Conservation (phyloP, 371 early-diverging fungal genomes). For the Syncephalastrum monosporum region DNA sequence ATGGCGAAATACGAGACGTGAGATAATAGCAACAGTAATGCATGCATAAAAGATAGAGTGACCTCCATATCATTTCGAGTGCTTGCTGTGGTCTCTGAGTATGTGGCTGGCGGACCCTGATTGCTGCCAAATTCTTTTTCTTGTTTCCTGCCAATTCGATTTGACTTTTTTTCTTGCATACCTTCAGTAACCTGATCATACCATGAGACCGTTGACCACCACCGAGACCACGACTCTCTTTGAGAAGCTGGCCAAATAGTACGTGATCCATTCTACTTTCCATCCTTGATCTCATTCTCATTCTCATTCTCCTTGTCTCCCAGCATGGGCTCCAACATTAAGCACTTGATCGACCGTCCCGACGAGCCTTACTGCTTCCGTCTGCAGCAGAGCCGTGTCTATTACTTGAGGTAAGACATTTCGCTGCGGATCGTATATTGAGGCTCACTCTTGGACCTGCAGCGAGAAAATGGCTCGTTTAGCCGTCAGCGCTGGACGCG, state of each 20-base stretch:
- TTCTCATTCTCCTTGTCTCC: neutral
- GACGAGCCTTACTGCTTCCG: slow-evolving; percentile 97
- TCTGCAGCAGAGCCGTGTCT: slow-evolving; percentile 90
- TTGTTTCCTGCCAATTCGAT: no score
- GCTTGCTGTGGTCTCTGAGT: no score
- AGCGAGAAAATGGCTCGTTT: slow-evolving; percentile 90
- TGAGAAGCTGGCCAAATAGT: slow-evolving; percentile 96
- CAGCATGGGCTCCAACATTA: slow-evolving; percentile 94
- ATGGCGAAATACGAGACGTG: slow-evolving; percentile 46
- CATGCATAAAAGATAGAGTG: no score
- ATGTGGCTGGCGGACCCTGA: no score
- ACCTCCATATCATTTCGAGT: no score
- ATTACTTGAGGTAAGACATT: slow-evolving; percentile 80
- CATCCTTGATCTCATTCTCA: slow-evolving; percentile 3
- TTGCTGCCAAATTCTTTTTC: no score
- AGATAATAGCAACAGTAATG: neutral
- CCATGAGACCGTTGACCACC: slow-evolving; percentile 94
- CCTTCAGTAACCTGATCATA: slow-evolving; percentile 1
- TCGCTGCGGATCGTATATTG: neutral
- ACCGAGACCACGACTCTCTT: slow-evolving; percentile 95
- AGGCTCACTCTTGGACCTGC: neutral
- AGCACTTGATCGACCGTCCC: slow-evolving; percentile 90
- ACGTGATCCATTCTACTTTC: slow-evolving; percentile 20
- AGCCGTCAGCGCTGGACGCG: slow-evolving; percentile 83
- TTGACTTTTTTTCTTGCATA: no score